phyloP scores from a whole-genome alignment of 192 early-diverging fungal genomes.

The Pilobolus umbonatus region DNA sequence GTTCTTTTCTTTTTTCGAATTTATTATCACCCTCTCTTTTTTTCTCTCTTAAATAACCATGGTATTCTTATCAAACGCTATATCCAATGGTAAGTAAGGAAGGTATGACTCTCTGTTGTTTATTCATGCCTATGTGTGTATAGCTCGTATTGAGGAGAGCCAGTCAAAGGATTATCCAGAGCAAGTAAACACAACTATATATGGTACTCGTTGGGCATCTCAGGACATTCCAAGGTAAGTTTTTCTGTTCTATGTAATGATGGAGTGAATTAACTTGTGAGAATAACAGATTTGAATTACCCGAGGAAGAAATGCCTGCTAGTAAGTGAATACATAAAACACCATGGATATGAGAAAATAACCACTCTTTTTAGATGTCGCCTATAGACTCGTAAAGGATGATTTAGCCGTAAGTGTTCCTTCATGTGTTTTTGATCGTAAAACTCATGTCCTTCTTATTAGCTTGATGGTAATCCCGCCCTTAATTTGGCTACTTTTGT shows the following conservation, averaged over 20 bases:
- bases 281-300: slow-evolving; percentile 17
- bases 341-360: background rate
- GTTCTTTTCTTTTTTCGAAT: background rate
- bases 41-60: background rate
- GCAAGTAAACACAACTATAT: slow-evolving; percentile 10
- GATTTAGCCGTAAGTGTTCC: slow-evolving; percentile 28
- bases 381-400: slow-evolving; percentile 36
- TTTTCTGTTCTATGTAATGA: background rate
- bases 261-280: background rate
- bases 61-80: slow-evolving; percentile 14
- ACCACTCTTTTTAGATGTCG: slow-evolving; percentile 17
- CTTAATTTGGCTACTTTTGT: slow-evolving; percentile 78
- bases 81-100: slow-evolving; percentile 5
- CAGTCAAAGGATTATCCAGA: background rate
- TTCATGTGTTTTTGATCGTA: background rate
- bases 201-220: slow-evolving; percentile 24
- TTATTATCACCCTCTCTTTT: no score
- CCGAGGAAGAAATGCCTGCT: slow-evolving; percentile 23
- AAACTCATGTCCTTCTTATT: background rate
- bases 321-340: no score
- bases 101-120: background rate
- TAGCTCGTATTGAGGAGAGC: slow-evolving; percentile 10
- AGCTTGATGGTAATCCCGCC: slow-evolving; percentile 73
- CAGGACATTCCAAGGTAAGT: slow-evolving; percentile 25
- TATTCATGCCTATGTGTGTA: background rate